phyloP scores from a whole-genome alignment of 2,329 filamentous ascomycete genomes.

The Mycocentrospora acerina region DNA sequence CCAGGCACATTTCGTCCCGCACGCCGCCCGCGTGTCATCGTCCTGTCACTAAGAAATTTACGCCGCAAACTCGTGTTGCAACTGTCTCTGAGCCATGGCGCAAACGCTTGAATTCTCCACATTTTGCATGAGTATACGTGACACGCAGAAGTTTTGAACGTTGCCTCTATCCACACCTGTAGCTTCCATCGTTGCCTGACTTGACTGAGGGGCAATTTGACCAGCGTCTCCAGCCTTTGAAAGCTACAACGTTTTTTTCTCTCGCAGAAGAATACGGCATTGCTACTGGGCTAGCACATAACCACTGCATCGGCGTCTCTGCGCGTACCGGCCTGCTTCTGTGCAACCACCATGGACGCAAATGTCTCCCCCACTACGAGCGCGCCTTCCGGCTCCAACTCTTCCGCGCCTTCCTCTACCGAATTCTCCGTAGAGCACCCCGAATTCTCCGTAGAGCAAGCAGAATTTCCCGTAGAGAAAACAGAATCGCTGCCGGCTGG shows the following conservation, averaged over 20 bases:
- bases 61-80: conserved; percentile 1
- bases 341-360: background rate
- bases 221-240: background rate
- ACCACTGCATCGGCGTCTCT: background rate
- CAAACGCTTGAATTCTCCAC: conserved; percentile 26
- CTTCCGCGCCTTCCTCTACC: conserved; percentile 9
- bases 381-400: conserved; percentile 16
- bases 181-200: conserved; percentile 4
- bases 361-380: conserved; percentile 14
- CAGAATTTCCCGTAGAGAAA: too few relatives aligned
- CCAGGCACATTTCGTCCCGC: too few relatives aligned
- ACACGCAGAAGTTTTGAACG: conserved; percentile 33
- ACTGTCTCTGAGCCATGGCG: conserved; percentile 17
- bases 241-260: too few relatives aligned
- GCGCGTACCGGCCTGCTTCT: background rate
- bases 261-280: too few relatives aligned
- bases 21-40: background rate
- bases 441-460: too few relatives aligned
- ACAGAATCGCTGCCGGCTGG: conserved; percentile 21
- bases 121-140: conserved; percentile 28
- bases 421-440: too few relatives aligned
- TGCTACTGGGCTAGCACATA: background rate
- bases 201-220: conserved; percentile 1
- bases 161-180: conserved; percentile 1
- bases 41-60: background rate